Percentiles rank a stretch among this genome's conserved stretches.
These are phyloP conservation scores for Kodamaea derodonti DNA, from an alignment of 1,139 yeast species.

Conservation along the genomic window DNA sequence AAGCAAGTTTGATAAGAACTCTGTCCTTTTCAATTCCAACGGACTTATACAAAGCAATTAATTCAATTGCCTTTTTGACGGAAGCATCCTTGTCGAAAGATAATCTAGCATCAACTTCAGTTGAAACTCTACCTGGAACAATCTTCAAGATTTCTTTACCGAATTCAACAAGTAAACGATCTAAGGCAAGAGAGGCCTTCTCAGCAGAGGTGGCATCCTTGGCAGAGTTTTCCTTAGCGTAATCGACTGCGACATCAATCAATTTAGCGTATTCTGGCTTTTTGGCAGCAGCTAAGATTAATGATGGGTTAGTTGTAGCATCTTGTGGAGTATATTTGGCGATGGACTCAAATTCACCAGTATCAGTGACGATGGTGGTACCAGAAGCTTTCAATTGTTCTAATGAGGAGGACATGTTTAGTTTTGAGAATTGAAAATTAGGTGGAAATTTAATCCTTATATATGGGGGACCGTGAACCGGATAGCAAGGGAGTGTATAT, in stretches of 20 bases:
- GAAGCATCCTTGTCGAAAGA: slow-evolving; percentile 94
- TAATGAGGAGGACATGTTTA: slow-evolving; percentile 53
- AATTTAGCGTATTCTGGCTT: slow-evolving; percentile 85
- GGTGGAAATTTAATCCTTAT: slow-evolving; percentile 1
- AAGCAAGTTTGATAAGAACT: slow-evolving; percentile 91
- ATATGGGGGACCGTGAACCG: slow-evolving; percentile 6
- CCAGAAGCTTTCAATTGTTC: slow-evolving; percentile 95
- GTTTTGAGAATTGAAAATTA: slow-evolving; percentile 4
- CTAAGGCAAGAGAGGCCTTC: slow-evolving; percentile 73
- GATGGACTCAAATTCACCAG: slow-evolving; percentile 97
- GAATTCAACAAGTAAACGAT: slow-evolving; percentile 89
- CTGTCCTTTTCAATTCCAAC: slow-evolving; percentile 86
- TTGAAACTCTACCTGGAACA: slow-evolving; percentile 98
- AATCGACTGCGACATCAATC: slow-evolving; percentile 86
- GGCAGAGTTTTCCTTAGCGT: slow-evolving; percentile 58
- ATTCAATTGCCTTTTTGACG: slow-evolving; percentile 83
- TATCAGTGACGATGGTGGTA: slow-evolving; percentile 94
- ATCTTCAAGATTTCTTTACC: slow-evolving; percentile 90
- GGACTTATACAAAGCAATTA: slow-evolving; percentile 79
- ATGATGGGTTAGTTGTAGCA: slow-evolving; percentile 98
- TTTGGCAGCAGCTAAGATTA: slow-evolving; percentile 93
- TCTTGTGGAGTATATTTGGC: slow-evolving; percentile 98
- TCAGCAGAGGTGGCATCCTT: slow-evolving; percentile 42
- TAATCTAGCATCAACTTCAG: slow-evolving; percentile 98
- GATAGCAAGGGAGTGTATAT: slow-evolving; percentile 1